phyloP scores from a whole-genome alignment of 2,329 filamentous ascomycete species.

The Aspergillus udagawae region DNA sequence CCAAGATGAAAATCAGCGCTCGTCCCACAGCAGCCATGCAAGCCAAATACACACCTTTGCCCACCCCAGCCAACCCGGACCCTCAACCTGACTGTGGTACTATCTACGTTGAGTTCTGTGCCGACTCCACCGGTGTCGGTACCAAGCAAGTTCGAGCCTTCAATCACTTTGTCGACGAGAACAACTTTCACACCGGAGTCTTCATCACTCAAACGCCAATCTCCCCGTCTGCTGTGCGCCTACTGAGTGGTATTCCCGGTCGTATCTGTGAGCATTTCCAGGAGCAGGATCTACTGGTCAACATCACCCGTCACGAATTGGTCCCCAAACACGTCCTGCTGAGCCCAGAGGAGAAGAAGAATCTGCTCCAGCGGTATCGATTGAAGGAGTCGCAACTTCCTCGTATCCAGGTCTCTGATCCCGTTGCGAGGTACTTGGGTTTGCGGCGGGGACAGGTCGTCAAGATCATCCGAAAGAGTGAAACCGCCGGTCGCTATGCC shows the following conservation, averaged over 20 bases:
- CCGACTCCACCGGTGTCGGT: constrained; percentile 68
- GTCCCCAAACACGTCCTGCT: constrained; percentile 91
- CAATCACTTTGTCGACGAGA: constrained; percentile 72
- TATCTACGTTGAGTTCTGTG: constrained; percentile 90
- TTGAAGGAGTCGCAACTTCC: constrained; percentile 97
- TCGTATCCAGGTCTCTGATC: constrained; percentile 84
- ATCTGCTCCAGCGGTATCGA: constrained; percentile 81
- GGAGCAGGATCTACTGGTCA: constrained; percentile 92
- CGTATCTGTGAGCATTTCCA: constrained; percentile 91
- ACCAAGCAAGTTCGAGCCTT: constrained; percentile 91
- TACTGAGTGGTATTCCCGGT: constrained; percentile 71
- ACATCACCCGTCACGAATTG: constrained; percentile 96
- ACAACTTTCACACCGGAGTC: constrained; percentile 85
- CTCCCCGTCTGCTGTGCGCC: constrained; percentile 81
- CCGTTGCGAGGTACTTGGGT: constrained; percentile 87
- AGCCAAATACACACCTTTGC: constrained; percentile 71
- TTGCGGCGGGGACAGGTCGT: constrained; percentile 90
- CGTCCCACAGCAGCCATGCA: constrained; percentile 81
- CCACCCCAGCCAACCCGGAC: constrained; percentile 65
- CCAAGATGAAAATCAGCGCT: constrained; percentile 81
- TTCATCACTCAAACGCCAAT: constrained; percentile 81
- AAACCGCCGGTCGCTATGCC: constrained; percentile 93
- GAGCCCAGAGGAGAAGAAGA: constrained; percentile 82
- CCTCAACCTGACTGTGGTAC: constrained; percentile 73
- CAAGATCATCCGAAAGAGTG: constrained; percentile 94